A percentile compares a stretch with the other conserved stretches of the same genome.
These are phyloP conservation scores for Dichomitus squalens DNA, from an alignment of 1,284 basidiomycete genomes.

Conservation along the genomic window DNA sequence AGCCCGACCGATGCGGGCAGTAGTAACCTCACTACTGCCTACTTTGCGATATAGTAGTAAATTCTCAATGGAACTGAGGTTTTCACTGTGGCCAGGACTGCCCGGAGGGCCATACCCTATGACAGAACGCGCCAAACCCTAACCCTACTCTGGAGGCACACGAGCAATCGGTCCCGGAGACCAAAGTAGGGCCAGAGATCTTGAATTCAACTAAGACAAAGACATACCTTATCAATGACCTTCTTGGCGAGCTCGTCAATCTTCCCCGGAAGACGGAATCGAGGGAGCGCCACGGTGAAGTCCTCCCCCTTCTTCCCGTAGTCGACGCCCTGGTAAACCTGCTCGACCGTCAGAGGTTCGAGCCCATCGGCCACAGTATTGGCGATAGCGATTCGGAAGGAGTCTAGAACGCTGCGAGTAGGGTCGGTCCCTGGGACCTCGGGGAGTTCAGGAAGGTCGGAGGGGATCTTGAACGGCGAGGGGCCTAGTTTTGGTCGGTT, in stretches of 20 bases:
- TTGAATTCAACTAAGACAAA: no score
- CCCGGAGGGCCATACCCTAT: no score
- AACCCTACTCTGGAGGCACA: constrained; percentile 5
- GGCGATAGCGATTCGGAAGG: constrained; percentile 86
- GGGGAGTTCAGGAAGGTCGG: constrained; percentile 45
- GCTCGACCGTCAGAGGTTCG: constrained; percentile 65
- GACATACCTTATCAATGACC: constrained; percentile 70
- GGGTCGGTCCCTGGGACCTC: constrained; percentile 71
- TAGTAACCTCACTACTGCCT: no score
- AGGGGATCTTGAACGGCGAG: constrained; percentile 26
- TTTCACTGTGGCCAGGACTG: no score
- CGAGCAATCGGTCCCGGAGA: neutral
- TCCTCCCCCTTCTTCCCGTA: constrained; percentile 92
- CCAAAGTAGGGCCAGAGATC: neutral
- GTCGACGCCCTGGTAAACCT: constrained; percentile 86
- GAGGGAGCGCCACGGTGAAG: constrained; percentile 89
- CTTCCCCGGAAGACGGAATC: constrained; percentile 88
- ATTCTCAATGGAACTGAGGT: no score
- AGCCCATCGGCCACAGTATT: constrained; percentile 74
- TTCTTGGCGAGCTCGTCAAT: constrained; percentile 78
- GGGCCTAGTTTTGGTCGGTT: constrained; percentile 20
- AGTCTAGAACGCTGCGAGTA: constrained; percentile 74
- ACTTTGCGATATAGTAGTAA: no score
- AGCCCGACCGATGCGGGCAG: no score
- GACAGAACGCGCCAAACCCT: constrained; percentile 6